phyloP scores from a whole-genome alignment of 2,329 filamentous ascomycete genomes.

The Alternaria alternata region DNA sequence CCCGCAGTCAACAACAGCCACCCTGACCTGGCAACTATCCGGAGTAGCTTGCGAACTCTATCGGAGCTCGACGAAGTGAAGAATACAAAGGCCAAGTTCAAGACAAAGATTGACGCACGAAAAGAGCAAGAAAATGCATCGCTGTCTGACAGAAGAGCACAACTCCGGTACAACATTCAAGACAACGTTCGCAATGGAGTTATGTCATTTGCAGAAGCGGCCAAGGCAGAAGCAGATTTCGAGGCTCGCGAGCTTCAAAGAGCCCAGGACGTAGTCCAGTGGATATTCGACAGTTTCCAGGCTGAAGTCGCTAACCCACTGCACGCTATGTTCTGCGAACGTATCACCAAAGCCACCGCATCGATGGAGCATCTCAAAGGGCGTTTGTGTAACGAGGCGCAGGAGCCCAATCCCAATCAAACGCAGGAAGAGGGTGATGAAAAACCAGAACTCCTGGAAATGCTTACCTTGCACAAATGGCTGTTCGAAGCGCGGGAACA shows the following conservation, averaged over 20 bases:
- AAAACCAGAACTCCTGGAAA: conserved; percentile 90
- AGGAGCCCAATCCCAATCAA: conserved; percentile 75
- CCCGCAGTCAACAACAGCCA: conserved; percentile 97
- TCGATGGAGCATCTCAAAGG: conserved; percentile 80
- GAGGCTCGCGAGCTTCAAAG: conserved; percentile 73
- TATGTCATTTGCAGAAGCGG: conserved; percentile 84
- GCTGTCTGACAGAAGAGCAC: conserved; percentile 68
- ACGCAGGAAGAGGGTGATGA: conserved; percentile 96
- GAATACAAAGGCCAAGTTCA: conserved; percentile 67
- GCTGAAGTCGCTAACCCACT: conserved; percentile 82
- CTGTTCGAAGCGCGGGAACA: conserved; percentile 93
- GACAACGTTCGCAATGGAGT: conserved; percentile 78
- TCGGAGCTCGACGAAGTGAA: conserved; percentile 78
- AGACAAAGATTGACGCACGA: conserved; percentile 61
- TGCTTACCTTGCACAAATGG: conserved; percentile 94
- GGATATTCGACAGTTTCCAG: conserved; percentile 86
- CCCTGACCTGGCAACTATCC: conserved; percentile 81
- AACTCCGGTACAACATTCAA: conserved; percentile 78
- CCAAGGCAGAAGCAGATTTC: conserved; percentile 79
- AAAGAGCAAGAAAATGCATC: conserved; percentile 61
- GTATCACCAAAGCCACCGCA: conserved; percentile 75
- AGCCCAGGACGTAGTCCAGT: conserved; percentile 76
- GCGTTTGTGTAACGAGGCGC: conserved; percentile 76
- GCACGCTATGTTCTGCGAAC: conserved; percentile 78
- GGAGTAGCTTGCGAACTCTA: conserved; percentile 75